Base-by-base conservation (phyloP, 371 early-diverging fungal species). In the Saksenaea oblongispora region DNA sequence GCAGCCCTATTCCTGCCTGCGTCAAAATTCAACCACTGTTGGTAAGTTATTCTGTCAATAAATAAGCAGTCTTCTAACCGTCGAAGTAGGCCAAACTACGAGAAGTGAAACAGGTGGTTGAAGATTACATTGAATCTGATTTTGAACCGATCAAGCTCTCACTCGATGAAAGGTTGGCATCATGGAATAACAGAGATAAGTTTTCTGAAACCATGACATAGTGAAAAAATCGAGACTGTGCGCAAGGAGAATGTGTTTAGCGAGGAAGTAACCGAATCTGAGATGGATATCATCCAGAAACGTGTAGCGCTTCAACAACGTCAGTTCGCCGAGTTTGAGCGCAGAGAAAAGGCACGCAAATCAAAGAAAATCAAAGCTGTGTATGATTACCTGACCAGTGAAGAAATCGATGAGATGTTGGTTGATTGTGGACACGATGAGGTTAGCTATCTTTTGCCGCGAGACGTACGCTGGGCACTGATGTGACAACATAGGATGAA, bases 181-280 rank as follows among this genome's bases (percentile, higher is more conserved):
- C 5, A n/a, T 47, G 7, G 3, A 22, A 39, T 9, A 31, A 22
- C 8, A 22, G 51, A 47, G 7, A 10, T 11, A 47, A 0, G 10
- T n/a, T 11, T 47, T 10, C 51, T 47, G 24, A 57, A n/a, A 34
- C 14, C 1, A 14, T 57, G n/a, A 18, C 41, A 41, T 59, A 92
- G 94, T 71, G 89, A 91, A 56, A 82, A 84, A 18, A 91, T 94
- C 58, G 88, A 84, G 71, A 91, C 88, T 34, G 89, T 94, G 37
- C 89, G 93, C 34, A 94, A 93, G 72, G 90, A 91, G 59, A 89
- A 90, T 34, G 87, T 94, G 7, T 96, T 95, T 67, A 89, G 93
- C 62, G 85, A 88, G 59, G 92, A 93, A 68, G 87, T 94, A 15
- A 96, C 95, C 0, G 91, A 90, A 64, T 85, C 88, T 54, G 96